A percentile compares a stretch with the other conserved stretches of the same genome.
Conservation (phyloP, 106 monocot genomes). For the Dioscorea dumetorum region DNA sequence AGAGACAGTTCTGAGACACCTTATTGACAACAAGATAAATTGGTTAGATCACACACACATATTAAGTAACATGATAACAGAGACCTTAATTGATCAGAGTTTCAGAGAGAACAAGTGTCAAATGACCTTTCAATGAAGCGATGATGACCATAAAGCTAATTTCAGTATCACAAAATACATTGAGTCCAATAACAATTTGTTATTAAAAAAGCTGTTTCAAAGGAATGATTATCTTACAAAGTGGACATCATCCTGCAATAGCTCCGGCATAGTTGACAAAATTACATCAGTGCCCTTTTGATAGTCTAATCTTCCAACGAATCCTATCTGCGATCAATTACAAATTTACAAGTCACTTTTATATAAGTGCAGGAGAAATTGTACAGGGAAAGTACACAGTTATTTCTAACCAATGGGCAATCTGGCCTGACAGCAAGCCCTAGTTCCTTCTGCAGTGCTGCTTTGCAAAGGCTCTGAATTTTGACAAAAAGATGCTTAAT, state of each 20-base stretch:
- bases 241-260: constrained; percentile 75
- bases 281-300: constrained; percentile 95
- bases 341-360: neutral
- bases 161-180: no score
- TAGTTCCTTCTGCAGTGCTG: constrained; percentile 77
- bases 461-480: constrained; percentile 71
- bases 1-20: no score
- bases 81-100: no score
- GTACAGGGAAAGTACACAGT: neutral
- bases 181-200: no score
- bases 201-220: neutral
- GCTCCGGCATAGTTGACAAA: constrained; percentile 42
- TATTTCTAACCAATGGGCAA: constrained; percentile 57
- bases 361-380: neutral
- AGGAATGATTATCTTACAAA: constrained; percentile 51
- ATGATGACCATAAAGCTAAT: no score
- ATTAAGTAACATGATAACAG: no score
- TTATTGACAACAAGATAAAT: no score
- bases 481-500: no score
- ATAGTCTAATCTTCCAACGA: constrained; percentile 88
- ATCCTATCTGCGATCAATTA: constrained; percentile 58
- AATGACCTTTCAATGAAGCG: no score
- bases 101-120: no score
- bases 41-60: no score
- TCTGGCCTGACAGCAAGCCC: constrained; percentile 53